Evolutionary conservation across 768 basidiomycete genomes (phyloP).

Genomic region (Agrocybe chaxingu): DNA sequence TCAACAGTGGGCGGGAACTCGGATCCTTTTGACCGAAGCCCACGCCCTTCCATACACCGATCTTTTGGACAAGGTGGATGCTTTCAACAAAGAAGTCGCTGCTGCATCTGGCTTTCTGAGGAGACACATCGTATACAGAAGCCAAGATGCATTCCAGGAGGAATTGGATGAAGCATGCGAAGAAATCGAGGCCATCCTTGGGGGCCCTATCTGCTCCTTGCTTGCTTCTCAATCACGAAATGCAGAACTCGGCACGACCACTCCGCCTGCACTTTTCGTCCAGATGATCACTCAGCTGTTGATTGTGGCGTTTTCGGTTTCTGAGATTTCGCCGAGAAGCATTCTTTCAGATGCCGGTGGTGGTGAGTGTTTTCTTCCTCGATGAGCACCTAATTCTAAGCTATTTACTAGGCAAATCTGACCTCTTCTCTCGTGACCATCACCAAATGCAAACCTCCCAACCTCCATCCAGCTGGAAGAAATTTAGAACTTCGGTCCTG

Average conservation of each 20-base stretch:
- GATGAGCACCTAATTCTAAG: too few relatives aligned
- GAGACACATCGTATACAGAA: slow-evolving; percentile 28
- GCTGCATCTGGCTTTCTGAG: slow-evolving; percentile 47
- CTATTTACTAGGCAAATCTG: too few relatives aligned
- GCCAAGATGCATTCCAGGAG: slow-evolving; percentile 39
- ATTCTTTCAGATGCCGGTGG: not conserved
- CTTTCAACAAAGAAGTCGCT: slow-evolving; percentile 47
- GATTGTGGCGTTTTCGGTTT: not conserved
- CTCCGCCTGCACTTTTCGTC: slow-evolving; percentile 1
- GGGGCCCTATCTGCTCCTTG: not conserved
- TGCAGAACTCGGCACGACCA: not conserved
- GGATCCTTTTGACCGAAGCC: too few relatives aligned
- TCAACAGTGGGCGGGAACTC: too few relatives aligned
- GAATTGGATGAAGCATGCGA: not conserved
- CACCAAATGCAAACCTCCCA: too few relatives aligned
- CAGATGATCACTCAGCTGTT: slow-evolving; percentile 6
- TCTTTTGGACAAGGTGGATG: slow-evolving; percentile 31
- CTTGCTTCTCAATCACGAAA: not conserved
- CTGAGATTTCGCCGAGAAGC: slow-evolving; percentile 2
- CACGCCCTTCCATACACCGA: too few relatives aligned
- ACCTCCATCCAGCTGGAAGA: too few relatives aligned
- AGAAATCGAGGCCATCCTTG: not conserved
- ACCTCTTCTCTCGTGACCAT: too few relatives aligned
- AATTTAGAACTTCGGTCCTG: too few relatives aligned
- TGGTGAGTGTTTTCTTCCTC: not conserved